phyloP scores from a whole-genome alignment of 2,329 filamentous ascomycete genomes.

The Talaromyces piceae region DNA sequence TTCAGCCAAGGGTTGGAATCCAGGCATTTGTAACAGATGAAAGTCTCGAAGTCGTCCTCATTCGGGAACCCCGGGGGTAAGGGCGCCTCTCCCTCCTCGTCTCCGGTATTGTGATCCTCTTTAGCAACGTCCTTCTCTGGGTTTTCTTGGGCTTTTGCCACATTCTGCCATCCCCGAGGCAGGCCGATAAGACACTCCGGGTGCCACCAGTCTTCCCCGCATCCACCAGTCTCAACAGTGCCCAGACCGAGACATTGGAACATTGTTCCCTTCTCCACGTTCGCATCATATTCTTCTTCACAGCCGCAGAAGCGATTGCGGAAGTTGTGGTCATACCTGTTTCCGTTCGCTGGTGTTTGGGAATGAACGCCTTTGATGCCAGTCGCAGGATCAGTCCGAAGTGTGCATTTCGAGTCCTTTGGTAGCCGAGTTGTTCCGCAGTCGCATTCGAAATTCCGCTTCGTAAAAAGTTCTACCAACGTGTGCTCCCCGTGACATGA shows the following conservation, averaged over 20 bases:
- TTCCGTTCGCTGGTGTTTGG: constrained; percentile 60
- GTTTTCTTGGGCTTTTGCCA: constrained; percentile 2
- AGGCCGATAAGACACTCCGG: constrained; percentile 83
- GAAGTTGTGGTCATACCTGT: constrained; percentile 96
- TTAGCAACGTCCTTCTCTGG: constrained; percentile 30
- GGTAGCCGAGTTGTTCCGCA: constrained; percentile 81
- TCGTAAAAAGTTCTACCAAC: constrained; percentile 91
- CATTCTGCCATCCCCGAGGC: constrained; percentile 56
- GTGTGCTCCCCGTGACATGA: constrained; percentile 93
- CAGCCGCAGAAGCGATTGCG: constrained; percentile 88
- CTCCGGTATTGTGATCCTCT: constrained; percentile 16
- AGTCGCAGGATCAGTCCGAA: constrained; percentile 66
- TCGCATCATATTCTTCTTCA: constrained; percentile 75
- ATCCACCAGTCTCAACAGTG: constrained; percentile 71
- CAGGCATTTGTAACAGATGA: constrained; percentile 92
- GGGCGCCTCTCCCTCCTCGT: constrained; percentile 50
- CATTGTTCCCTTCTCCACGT: constrained; percentile 92
- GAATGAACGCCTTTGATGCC: constrained; percentile 74
- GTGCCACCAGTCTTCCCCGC: constrained; percentile 97
- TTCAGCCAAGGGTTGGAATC: constrained; percentile 88
- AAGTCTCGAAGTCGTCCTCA: constrained; percentile 81
- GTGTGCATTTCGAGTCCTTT: constrained; percentile 61
- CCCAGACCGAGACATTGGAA: constrained; percentile 91
- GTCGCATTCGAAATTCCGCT: constrained; percentile 93
- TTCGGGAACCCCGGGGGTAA: constrained; percentile 78